A percentile compares a stretch with the other conserved stretches of the same genome.
Evolutionary conservation across 306 rosid genomes (phyloP).

Genomic region (Styphnolobium japonicum): DNA sequence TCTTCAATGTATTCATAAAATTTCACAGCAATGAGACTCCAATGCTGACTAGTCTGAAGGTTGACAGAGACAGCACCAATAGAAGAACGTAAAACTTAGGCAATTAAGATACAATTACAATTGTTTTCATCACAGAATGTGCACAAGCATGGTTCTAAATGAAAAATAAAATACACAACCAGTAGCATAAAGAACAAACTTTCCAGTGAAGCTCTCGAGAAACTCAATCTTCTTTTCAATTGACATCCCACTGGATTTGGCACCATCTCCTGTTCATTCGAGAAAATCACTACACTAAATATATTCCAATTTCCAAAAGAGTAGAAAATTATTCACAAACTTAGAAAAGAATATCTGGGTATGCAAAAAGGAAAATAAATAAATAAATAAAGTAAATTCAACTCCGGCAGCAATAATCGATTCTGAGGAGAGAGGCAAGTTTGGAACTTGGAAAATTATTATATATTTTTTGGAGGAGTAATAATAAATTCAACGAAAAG

Average conservation of each 20-base stretch:
- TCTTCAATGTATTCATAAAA: neutral
- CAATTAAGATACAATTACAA: neutral
- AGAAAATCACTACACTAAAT: slow-evolving; percentile 4
- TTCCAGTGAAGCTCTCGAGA: slow-evolving; percentile 76
- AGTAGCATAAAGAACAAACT: slow-evolving; percentile 46
- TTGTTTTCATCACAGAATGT: neutral
- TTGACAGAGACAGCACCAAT: neutral
- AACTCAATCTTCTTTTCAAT: slow-evolving; percentile 81
- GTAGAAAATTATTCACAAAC: too few relatives aligned
- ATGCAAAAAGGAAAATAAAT: too few relatives aligned
- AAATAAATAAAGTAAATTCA: too few relatives aligned
- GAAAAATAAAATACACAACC: neutral
- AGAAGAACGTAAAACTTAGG: neutral
- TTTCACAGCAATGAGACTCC: neutral
- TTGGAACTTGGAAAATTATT: too few relatives aligned
- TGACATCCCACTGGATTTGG: slow-evolving; percentile 56
- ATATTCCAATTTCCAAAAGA: too few relatives aligned
- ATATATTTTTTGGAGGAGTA: too few relatives aligned
- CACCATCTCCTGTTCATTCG: slow-evolving; percentile 45
- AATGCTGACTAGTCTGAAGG: neutral
- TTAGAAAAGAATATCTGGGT: neutral
- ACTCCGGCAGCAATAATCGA: too few relatives aligned
- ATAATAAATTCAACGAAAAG: too few relatives aligned
- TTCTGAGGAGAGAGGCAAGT: too few relatives aligned
- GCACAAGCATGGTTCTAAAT: neutral